Base-by-base conservation (phyloP, 495 filamentous ascomycete genomes). In the Aspergillus asperescens region DNA sequence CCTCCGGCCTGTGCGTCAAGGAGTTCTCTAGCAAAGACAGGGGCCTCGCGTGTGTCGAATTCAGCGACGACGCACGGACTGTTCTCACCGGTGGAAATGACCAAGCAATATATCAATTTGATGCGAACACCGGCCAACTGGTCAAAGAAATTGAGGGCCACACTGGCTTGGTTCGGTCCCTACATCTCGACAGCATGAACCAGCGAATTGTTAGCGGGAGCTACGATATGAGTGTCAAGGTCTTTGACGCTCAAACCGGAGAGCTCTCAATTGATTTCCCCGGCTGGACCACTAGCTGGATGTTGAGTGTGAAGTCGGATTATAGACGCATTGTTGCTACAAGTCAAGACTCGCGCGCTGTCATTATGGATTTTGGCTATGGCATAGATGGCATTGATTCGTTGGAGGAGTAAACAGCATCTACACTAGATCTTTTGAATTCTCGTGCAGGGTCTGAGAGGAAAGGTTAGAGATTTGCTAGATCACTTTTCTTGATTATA, bases 1-100 rank as follows among this genome's bases (percentile, higher is more conserved):
- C 86, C 34, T 85, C 85, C 20, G 90, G 89, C 27, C 81, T 82
- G 49, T 88, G 86, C 62, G 82, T 96, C 62, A 89, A 89, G 59
- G 89, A 96, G 63, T 95, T 98, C 61, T 62, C 75, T 8, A 88
- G 87, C 49, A 88, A 92, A 63, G 88, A 85, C 63, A 88, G 90
- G 58, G 93, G 94, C 9, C 81, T 98, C 31, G 93, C 93, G 1
- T 96, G 93, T 65, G 88, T 92, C 50, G 93, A 98, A 65, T 96
- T 97, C 66, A 89, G 85, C 45, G 87, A 95, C 48, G 93, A 98
- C 66, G 87, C 85, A 10, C 83, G 85, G 38, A 89, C 84, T 50
- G 90, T 98, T 31, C 82, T 95, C 15, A 90, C 89, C 4, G 93
- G 93, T 32, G 93, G 93, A 20, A 98, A 96, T 62, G 93, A 96